Conservation (phyloP, 176 grass and related monocot genomes). For the Avena insularis region DNA sequence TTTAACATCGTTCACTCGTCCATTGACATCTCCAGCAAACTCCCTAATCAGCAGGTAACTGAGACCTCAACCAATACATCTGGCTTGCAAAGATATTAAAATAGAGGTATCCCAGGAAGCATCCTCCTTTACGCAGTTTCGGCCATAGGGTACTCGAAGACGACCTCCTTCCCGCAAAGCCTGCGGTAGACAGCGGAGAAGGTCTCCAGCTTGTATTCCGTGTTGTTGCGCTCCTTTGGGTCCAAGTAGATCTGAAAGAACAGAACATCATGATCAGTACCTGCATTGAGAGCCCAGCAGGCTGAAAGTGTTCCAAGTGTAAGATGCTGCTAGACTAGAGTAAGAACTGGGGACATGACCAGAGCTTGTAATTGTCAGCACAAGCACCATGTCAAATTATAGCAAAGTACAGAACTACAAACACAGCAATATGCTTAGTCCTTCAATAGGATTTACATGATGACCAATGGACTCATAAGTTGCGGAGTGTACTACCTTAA, state of each 20-base stretch:
- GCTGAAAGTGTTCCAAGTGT: neutral
- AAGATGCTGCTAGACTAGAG: neutral
- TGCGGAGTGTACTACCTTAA: conserved; percentile 45
- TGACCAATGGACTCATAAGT: neutral
- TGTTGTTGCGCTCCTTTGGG: conserved; percentile 98
- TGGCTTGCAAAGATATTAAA: conserved; percentile 26
- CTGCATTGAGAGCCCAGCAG: neutral
- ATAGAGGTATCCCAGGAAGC: conserved; percentile 10
- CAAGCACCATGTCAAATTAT: neutral
- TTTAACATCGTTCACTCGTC: conserved; percentile 41
- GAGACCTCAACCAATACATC: conserved; percentile 25
- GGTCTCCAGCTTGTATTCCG: conserved; percentile 92
- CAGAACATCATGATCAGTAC: conserved; percentile 5
- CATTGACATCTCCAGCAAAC: neutral
- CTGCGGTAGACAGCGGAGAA: conserved; percentile 85
- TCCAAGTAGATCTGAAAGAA: conserved; percentile 80
- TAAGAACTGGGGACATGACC: neutral
- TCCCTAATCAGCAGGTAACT: conserved; percentile 36
- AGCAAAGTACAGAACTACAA: neutral
- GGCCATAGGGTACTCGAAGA: conserved; percentile 61
- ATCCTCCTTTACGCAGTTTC: conserved; percentile 53
- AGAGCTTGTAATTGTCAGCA: neutral
- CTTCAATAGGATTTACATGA: neutral
- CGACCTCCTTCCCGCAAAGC: conserved; percentile 84
- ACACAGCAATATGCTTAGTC: neutral